phyloP scores from a whole-genome alignment of 202 grass and related monocot species.

The Brachypodium distachyon region DNA sequence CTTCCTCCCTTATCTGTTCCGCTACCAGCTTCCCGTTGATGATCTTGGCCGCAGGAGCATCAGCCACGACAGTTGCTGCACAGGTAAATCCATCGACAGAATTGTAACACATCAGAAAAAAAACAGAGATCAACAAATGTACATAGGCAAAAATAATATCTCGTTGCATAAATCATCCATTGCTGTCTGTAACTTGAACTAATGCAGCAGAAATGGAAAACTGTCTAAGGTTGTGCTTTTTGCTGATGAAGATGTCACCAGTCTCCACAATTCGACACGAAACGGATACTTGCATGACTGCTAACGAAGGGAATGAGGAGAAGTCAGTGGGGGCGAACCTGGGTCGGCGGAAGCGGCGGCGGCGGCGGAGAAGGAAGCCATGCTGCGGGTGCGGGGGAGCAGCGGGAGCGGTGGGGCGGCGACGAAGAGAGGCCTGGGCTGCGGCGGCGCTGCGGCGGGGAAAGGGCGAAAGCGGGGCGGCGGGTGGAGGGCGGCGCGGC shows the following conservation, averaged over 20 bases:
- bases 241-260: background rate
- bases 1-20: conserved; percentile 72
- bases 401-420: conserved; percentile 6
- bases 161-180: background rate
- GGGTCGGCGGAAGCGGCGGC: conserved; percentile 20
- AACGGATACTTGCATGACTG: background rate
- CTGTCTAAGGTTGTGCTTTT: background rate
- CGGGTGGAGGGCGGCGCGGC: conserved; percentile 13
- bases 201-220: background rate
- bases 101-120: background rate
- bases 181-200: background rate
- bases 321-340: conserved; percentile 13
- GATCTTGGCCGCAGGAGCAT: conserved; percentile 46
- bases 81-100: background rate
- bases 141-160: background rate
- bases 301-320: background rate
- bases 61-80: conserved; percentile 28
- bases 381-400: conserved; percentile 3
- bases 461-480: conserved; percentile 20
- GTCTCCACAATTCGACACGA: background rate
- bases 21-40: conserved; percentile 80
- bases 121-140: background rate
- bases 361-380: conserved; percentile 13
- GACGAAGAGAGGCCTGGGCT: background rate
- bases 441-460: background rate